A percentile compares a stretch with the other conserved stretches of the same genome.
phyloP scores from a whole-genome alignment of 371 early-diverging fungal genomes.

The Mortierella sp. region DNA sequence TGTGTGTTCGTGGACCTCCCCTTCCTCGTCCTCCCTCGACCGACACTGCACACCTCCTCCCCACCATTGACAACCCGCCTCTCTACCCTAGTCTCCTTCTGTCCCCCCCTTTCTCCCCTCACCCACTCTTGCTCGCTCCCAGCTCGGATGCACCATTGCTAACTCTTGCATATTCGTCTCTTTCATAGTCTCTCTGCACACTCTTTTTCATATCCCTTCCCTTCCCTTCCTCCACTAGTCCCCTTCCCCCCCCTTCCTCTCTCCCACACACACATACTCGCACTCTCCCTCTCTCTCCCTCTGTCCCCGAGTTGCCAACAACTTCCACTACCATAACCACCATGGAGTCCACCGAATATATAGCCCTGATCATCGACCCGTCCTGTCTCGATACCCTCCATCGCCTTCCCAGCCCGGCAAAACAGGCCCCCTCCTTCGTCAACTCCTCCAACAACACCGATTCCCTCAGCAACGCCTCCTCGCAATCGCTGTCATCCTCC shows the following conservation, averaged over 20 bases:
- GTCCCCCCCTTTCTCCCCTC: neutral
- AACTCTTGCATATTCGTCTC: too few relatives aligned
- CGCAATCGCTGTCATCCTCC: slow-evolving; percentile 29
- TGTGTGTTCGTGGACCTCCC: too few relatives aligned
- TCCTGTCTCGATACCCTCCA: slow-evolving; percentile 28
- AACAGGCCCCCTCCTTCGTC: neutral
- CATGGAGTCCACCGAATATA: slow-evolving; percentile 44
- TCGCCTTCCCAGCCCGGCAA: slow-evolving; percentile 10
- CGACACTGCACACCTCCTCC: neutral
- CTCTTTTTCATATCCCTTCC: neutral
- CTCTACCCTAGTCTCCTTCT: too few relatives aligned
- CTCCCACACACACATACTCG: too few relatives aligned
- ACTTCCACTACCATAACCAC: slow-evolving; percentile 4
- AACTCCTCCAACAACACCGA: slow-evolving; percentile 8
- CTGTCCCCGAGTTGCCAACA: too few relatives aligned
- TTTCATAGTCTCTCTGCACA: too few relatives aligned
- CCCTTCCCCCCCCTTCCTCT: neutral
- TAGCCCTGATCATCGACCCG: slow-evolving; percentile 40
- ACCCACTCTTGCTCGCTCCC: slow-evolving; percentile 5
- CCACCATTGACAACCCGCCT: too few relatives aligned
- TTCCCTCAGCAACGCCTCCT: slow-evolving; percentile 26
- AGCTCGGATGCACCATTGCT: neutral
- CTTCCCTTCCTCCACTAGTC: neutral
- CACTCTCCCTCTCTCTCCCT: slow-evolving; percentile 5
- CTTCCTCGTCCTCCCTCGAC: neutral